Percentiles rank a stretch among this genome's conserved stretches.
Conservation (phyloP, 169 alveolate species). For the Amoebophrya sp. region DNA sequence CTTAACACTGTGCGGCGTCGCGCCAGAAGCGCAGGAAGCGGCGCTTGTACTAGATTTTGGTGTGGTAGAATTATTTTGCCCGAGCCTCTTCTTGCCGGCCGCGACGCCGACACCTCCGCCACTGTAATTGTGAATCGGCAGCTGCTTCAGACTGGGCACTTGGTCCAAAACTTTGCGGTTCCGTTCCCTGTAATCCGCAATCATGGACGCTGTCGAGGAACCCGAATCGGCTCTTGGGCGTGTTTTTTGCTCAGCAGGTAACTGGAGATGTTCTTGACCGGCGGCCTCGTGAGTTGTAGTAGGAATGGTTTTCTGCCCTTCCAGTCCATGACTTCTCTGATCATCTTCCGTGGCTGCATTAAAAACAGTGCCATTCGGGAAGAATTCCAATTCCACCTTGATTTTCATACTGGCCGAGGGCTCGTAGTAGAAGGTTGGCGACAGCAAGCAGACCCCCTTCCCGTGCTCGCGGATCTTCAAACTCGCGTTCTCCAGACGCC, state of each 20-base stretch:
- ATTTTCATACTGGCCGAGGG: not conserved
- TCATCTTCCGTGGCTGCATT: not conserved
- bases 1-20: no score
- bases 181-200: no score
- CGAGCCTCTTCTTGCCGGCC: no score
- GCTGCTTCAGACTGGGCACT: no score
- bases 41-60: no score
- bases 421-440: not conserved
- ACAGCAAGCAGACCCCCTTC: not conserved
- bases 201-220: no score
- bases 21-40: no score
- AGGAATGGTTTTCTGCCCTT: not conserved
- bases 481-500: not conserved
- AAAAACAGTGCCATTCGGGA: not conserved
- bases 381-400: not conserved
- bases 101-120: no score
- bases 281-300: not conserved
- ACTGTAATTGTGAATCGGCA: no score
- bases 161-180: no score
- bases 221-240: not conserved
- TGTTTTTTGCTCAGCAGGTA: not conserved
- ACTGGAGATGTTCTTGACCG: not conserved
- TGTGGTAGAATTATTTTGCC: no score
- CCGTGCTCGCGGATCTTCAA: not conserved
- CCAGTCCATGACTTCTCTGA: not conserved